phyloP scores from a whole-genome alignment of 495 filamentous ascomycete genomes.

The Monascus purpureus region DNA sequence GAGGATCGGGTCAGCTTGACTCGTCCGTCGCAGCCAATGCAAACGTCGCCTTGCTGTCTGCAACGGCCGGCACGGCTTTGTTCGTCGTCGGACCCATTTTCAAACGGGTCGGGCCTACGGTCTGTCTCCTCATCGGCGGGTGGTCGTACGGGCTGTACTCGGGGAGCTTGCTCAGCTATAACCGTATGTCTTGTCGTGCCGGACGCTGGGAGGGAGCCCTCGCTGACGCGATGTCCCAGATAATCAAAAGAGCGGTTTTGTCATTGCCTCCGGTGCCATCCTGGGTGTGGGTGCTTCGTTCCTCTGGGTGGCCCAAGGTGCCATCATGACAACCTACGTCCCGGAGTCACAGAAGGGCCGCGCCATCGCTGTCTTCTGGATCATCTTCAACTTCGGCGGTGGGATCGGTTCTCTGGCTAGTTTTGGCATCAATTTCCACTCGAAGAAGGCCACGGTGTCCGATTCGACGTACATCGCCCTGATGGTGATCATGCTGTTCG shows the following conservation, averaged over 20 bases:
- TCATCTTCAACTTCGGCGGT: slow-evolving; percentile 41
- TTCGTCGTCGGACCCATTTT: slow-evolving; percentile 31
- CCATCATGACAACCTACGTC: slow-evolving; percentile 42
- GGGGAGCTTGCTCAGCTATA: slow-evolving; percentile 27
- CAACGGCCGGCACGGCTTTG: slow-evolving; percentile 25
- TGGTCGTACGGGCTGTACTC: slow-evolving; percentile 31
- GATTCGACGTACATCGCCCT: slow-evolving; percentile 37
- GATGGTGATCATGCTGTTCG: slow-evolving; percentile 31
- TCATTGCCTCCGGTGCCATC: slow-evolving; percentile 47
- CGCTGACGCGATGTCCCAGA: slow-evolving; percentile 45
- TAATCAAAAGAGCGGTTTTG: slow-evolving; percentile 59
- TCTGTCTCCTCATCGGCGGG: slow-evolving; percentile 26
- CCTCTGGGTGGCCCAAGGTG: slow-evolving; percentile 41
- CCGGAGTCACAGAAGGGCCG: slow-evolving; percentile 34
- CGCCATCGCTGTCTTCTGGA: slow-evolving; percentile 39
- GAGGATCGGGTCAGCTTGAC: slow-evolving; percentile 38
- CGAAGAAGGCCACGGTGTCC: slow-evolving; percentile 27
- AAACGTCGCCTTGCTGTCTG: slow-evolving; percentile 24
- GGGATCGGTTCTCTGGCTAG: slow-evolving; percentile 35
- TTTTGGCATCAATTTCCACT: slow-evolving; percentile 33
- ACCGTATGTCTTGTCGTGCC: slow-evolving; percentile 9
- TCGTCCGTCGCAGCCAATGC: slow-evolving; percentile 29
- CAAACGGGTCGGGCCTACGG: slow-evolving; percentile 24
- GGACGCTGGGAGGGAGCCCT: not conserved
- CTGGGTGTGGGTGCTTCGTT: slow-evolving; percentile 37